Percentiles rank a stretch among this genome's conserved stretches.
phyloP scores from a whole-genome alignment of 495 filamentous ascomycete genomes.

The Opeltia flavorubescens region DNA sequence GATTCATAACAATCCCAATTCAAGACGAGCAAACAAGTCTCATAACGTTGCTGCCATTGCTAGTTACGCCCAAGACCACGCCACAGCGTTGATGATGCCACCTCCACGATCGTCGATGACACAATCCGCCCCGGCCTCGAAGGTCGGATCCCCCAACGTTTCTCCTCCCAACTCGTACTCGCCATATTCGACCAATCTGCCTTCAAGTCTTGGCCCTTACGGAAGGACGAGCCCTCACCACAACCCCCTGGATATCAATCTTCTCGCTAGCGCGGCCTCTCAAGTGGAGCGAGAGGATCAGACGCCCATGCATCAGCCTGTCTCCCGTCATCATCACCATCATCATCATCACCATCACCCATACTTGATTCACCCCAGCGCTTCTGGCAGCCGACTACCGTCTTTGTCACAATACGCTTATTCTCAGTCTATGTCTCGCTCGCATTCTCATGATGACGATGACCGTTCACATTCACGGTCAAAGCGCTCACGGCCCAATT shows the following conservation, averaged over 20 bases:
- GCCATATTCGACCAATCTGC: conserved; percentile 53
- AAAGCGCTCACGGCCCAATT: conserved; percentile 77
- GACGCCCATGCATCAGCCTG: conserved; percentile 30
- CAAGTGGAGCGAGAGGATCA: conserved; percentile 68
- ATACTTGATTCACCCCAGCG: conserved; percentile 40
- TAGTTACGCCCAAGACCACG: conserved; percentile 30
- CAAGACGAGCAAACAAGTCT: conserved; percentile 81
- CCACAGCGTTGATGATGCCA: conserved; percentile 45
- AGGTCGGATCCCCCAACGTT: conserved; percentile 83
- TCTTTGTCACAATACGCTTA: conserved; percentile 73
- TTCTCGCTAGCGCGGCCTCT: conserved; percentile 83
- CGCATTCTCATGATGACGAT: conserved; percentile 80
- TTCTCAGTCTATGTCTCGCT: conserved; percentile 72
- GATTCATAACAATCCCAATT: conserved; percentile 99
- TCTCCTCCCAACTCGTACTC: conserved; percentile 87
- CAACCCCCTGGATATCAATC: conserved; percentile 58
- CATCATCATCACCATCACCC: conserved; percentile 39
- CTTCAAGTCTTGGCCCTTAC: conserved; percentile 50
- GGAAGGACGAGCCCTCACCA: conserved; percentile 36
- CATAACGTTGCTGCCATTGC: conserved; percentile 41
- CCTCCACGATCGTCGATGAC: conserved; percentile 55
- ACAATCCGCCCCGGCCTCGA: conserved; percentile 78
- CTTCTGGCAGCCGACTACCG: conserved; percentile 48
- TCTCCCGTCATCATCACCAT: conserved; percentile 30
- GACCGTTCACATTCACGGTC: conserved; percentile 48